phyloP scores from a whole-genome alignment of 164 flowering plant species.

The Berberis vulgaris region DNA sequence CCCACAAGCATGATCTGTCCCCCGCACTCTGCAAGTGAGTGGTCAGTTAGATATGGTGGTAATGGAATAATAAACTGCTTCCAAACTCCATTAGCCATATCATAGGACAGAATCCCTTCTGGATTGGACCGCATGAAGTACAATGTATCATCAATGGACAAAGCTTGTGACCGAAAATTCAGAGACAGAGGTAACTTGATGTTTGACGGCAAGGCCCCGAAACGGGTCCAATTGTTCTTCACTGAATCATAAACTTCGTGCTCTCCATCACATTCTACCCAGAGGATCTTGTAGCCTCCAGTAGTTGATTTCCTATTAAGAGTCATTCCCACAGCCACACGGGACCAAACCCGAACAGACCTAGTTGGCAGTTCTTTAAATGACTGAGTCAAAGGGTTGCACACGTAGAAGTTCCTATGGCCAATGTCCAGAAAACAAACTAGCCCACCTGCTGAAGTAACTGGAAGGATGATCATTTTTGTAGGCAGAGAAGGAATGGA shows the following conservation, averaged over 20 bases:
- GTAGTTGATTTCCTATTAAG: conserved; percentile 31
- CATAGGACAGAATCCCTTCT: conserved; percentile 74
- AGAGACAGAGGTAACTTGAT: conserved; percentile 67
- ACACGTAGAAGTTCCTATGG: conserved; percentile 64
- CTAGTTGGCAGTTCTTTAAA: conserved; percentile 69
- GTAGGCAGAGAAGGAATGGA: conserved; percentile 45
- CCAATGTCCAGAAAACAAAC: conserved; percentile 81
- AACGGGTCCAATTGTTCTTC: conserved; percentile 60
- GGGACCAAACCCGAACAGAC: conserved; percentile 78
- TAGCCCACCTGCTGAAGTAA: conserved; percentile 92
- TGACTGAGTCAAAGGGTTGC: conserved; percentile 80
- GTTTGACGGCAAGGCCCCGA: conserved; percentile 56
- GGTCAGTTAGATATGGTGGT: conserved; percentile 59
- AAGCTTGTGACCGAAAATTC: conserved; percentile 70
- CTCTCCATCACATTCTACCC: conserved; percentile 82
- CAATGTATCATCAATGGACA: conserved; percentile 37
- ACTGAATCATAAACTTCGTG: conserved; percentile 76
- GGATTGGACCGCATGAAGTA: conserved; percentile 86
- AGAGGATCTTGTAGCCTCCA: conserved; percentile 70
- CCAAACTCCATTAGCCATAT: conserved; percentile 68
- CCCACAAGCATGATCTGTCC: conserved; percentile 88
- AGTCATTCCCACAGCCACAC: conserved; percentile 88
- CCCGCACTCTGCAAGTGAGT: conserved; percentile 70
- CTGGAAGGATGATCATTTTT: conserved; percentile 59
- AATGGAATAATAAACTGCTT: conserved; percentile 65